Evolutionary conservation across 768 basidiomycete genomes (phyloP), one percentile per base, ranked within the genome.

Genomic region (Mrakia frigida): DNA sequence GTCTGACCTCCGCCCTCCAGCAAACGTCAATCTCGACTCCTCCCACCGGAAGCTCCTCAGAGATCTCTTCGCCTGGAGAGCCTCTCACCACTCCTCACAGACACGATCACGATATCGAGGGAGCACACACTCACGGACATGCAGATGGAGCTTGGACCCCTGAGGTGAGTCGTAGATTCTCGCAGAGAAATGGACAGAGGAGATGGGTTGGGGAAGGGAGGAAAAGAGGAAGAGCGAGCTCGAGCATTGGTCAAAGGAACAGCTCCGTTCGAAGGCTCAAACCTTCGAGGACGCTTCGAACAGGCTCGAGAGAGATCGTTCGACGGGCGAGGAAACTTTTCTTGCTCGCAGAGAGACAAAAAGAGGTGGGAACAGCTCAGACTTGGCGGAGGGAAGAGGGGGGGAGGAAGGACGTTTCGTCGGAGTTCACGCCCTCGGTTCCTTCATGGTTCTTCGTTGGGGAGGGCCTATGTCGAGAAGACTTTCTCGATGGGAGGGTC

Each of bases 51-150:
- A 65, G 16, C 50, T 60, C 35, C 31, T 63, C 63, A 7, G 63
- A 21, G 6, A 37, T 65, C 21, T 65, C 63, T 13, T 65, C 63
- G 7, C 63, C 76, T 25, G 67, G 28, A 28, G 39, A 63, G 73
- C 39, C 59, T 33, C 65, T 60, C 60, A 76, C 82, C 25, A 82
- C 85, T 65, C 71, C 82, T 4, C 89, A 90, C 80, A 84, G 87
- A 16, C 90, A 92, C 81, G 88, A 85, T 73, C 82, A 81, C 74
- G 84, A 78, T 23, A n/a, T 69, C 61, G 85, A 81, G 21, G 82
- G 78, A 11, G 60, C 81, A 18, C 89, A 89, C 80, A 87, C 85
- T 25, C 80, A 79, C 33, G 76, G 75, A 11, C 65, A 68, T 41
- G 65, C 39, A 21, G 65, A 68, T 3, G 82, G 82, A 28, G 77